A percentile compares a stretch with the other conserved stretches of the same genome.
Evolutionary conservation across 495 filamentous ascomycete species (phyloP).

Genomic region (Terfezia claveryi): DNA sequence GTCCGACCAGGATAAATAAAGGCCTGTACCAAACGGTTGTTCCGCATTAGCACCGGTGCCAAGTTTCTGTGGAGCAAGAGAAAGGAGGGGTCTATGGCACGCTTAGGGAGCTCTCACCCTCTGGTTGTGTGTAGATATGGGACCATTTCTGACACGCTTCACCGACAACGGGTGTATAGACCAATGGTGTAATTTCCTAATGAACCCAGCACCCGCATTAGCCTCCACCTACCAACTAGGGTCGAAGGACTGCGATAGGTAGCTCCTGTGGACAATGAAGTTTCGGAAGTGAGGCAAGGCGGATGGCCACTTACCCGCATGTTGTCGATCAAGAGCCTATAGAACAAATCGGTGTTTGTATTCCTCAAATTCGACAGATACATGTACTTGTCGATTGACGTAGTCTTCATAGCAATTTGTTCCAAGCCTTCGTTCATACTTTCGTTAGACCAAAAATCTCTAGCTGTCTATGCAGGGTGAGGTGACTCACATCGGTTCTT

Average conservation of each 20-base stretch:
- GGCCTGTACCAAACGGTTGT: slow-evolving; percentile 22
- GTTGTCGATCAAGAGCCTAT: slow-evolving; percentile 75
- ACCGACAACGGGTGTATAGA: slow-evolving; percentile 94
- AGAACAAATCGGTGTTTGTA: slow-evolving; percentile 84
- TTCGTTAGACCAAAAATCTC: neutral
- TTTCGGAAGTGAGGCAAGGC: neutral
- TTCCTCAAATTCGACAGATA: slow-evolving; percentile 76
- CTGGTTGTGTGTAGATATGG: slow-evolving; percentile 82
- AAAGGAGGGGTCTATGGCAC: slow-evolving; percentile 1
- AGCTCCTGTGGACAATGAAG: neutral
- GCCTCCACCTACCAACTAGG: neutral
- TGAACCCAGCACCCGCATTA: slow-evolving; percentile 6
- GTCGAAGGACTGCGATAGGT: neutral
- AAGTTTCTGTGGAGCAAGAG: neutral
- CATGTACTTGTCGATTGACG: slow-evolving; percentile 77
- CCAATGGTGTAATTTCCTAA: slow-evolving; percentile 68
- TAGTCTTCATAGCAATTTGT: slow-evolving; percentile 55
- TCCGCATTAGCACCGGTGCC: neutral
- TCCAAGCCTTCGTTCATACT: slow-evolving; percentile 30
- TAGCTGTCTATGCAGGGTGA: neutral
- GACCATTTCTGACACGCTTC: slow-evolving; percentile 93
- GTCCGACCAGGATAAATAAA: slow-evolving; percentile 59
- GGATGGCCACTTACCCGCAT: slow-evolving; percentile 36
- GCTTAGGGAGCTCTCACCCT: slow-evolving; percentile 31
- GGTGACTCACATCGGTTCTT: slow-evolving; percentile 37